Conservation (phyloP, 768 basidiomycete species). For the Mrakia blollopis region DNA sequence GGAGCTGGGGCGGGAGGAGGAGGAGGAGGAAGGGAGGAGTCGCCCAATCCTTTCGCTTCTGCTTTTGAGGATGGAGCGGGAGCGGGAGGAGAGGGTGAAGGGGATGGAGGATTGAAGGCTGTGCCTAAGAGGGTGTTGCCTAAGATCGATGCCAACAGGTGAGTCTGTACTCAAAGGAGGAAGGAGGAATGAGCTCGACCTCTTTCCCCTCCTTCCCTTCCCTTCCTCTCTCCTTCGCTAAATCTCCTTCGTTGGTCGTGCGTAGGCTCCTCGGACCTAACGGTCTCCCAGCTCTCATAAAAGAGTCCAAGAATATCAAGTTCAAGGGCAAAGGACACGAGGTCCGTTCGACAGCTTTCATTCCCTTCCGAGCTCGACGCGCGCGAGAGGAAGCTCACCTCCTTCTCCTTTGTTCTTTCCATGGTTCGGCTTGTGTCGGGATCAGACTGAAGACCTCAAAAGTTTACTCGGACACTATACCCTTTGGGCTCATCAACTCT, state of each 20-base stretch:
- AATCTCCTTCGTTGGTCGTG: background rate
- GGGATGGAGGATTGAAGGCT: conserved; percentile 42
- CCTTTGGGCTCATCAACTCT: conserved; percentile 90
- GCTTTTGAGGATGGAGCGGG: background rate
- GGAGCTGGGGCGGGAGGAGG: background rate
- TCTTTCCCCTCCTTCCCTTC: background rate
- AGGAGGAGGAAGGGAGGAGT: conserved; percentile 27
- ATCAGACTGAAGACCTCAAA: conserved; percentile 71
- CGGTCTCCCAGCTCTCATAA: conserved; percentile 75
- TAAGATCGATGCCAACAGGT: conserved; percentile 64
- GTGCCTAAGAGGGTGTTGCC: conserved; percentile 53
- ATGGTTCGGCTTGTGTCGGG: background rate
- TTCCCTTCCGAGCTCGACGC: background rate
- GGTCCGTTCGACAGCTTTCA: conserved; percentile 52
- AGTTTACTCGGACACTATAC: conserved; percentile 78
- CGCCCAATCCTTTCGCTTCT: conserved; percentile 8
- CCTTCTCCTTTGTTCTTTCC: background rate
- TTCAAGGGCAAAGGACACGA: conserved; percentile 88
- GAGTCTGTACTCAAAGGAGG: conserved; percentile 22
- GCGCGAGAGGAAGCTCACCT: background rate
- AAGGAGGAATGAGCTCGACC: background rate
- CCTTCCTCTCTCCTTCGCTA: background rate
- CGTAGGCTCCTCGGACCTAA: conserved; percentile 59
- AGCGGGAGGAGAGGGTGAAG: conserved; percentile 26
- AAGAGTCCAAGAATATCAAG: conserved; percentile 70